phyloP scores from a whole-genome alignment of 495 filamentous ascomycete genomes.

The Cercophora newfieldiana region DNA sequence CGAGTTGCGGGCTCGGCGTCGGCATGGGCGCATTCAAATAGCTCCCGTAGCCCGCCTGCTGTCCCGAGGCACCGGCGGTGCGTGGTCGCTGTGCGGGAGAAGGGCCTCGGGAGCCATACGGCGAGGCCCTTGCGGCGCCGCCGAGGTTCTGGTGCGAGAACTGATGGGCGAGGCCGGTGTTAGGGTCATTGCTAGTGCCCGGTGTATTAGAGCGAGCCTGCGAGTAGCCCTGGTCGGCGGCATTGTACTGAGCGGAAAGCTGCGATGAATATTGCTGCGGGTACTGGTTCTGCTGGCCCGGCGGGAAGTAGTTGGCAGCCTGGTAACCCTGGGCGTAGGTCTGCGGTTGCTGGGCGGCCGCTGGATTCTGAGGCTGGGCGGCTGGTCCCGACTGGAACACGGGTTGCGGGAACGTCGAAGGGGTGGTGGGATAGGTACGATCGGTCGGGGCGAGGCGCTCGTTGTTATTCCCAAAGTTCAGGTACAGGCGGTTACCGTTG shows the following conservation, averaged over 20 bases:
- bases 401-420: slow-evolving; percentile 93
- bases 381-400: slow-evolving; percentile 53
- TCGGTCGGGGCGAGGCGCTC: slow-evolving; percentile 65
- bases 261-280: slow-evolving; percentile 37
- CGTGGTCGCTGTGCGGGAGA: slow-evolving; percentile 74
- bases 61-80: slow-evolving; percentile 67
- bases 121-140: slow-evolving; percentile 60
- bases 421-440: slow-evolving; percentile 92
- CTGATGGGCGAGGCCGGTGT: slow-evolving; percentile 87
- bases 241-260: slow-evolving; percentile 32
- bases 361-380: slow-evolving; percentile 28
- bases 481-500: slow-evolving; percentile 63
- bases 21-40: slow-evolving; percentile 68
- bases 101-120: slow-evolving; percentile 65
- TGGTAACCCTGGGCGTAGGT: slow-evolving; percentile 40
- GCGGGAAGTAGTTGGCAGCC: slow-evolving; percentile 33
- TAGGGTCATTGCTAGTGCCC: slow-evolving; percentile 63
- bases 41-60: slow-evolving; percentile 58
- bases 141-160: slow-evolving; percentile 97
- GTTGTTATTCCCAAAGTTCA: slow-evolving; percentile 71
- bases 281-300: slow-evolving; percentile 37
- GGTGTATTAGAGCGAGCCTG: slow-evolving; percentile 59
- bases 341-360: slow-evolving; percentile 39
- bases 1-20: slow-evolving; percentile 43
- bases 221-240: slow-evolving; percentile 46